Evolutionary conservation across 495 filamentous ascomycete species (phyloP).

Genomic region (Daldinia childiae): DNA sequence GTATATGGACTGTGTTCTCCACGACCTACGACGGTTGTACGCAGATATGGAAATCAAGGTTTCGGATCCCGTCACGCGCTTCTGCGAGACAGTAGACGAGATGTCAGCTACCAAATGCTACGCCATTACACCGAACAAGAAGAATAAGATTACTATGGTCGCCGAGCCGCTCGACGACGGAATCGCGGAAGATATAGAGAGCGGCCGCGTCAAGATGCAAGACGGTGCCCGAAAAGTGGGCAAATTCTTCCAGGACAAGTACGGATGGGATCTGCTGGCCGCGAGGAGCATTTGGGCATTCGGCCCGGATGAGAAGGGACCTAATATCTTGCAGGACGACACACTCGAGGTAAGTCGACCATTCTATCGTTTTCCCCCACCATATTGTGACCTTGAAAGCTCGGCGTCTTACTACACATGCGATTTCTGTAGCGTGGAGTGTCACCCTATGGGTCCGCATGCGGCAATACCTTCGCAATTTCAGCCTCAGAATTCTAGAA

Average conservation of each 20-base stretch:
- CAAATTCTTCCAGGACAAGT: conserved; percentile 96
- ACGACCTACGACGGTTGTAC: conserved; percentile 91
- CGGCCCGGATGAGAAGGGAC: conserved; percentile 92
- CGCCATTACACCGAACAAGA: conserved; percentile 96
- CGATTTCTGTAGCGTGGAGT: conserved; percentile 28
- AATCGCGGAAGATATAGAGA: conserved; percentile 95
- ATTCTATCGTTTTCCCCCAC: conserved; percentile 31
- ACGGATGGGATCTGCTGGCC: conserved; percentile 95
- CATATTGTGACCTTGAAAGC: conserved; percentile 45
- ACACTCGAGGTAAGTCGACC: conserved; percentile 73
- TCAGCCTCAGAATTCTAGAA: conserved; percentile 44
- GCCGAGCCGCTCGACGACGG: conserved; percentile 94
- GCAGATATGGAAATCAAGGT: conserved; percentile 99
- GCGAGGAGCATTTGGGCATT: conserved; percentile 98
- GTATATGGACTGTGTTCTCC: conserved; percentile 98
- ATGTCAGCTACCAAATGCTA: conserved; percentile 98
- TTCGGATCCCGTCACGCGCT: conserved; percentile 95
- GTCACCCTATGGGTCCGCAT: conserved; percentile 41
- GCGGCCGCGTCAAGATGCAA: conserved; percentile 86
- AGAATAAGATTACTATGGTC: conserved; percentile 99
- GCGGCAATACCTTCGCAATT: conserved; percentile 38
- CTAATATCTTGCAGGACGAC: conserved; percentile 97
- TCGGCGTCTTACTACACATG: conserved; percentile 45
- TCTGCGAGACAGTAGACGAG: conserved; percentile 98
- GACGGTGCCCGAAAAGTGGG: conserved; percentile 93